phyloP scores from a whole-genome alignment of 2,329 filamentous ascomycete genomes.

The Aspergillus aculeatus region DNA sequence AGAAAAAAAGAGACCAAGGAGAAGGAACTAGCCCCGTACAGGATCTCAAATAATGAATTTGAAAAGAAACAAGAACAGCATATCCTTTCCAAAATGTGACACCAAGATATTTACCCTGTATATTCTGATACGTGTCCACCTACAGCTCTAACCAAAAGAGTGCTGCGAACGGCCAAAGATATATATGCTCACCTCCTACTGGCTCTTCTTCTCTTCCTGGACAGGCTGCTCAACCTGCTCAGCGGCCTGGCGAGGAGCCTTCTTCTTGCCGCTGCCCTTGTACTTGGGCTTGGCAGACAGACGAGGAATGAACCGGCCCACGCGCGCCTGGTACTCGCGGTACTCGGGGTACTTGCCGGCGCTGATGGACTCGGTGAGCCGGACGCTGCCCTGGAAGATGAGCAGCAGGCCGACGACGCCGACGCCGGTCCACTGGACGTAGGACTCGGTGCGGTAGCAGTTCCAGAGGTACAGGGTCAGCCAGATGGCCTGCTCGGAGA shows the following conservation, averaged over 20 bases:
- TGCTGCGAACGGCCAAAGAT: not conserved
- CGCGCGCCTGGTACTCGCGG: constrained; percentile 73
- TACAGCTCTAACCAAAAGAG: not conserved
- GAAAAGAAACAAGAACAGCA: not conserved
- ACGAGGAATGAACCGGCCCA: constrained; percentile 77
- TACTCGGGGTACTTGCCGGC: constrained; percentile 86
- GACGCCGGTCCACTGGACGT: constrained; percentile 74
- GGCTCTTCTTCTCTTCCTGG: constrained; percentile 22
- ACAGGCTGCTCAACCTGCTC: constrained; percentile 17
- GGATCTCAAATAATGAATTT: not conserved
- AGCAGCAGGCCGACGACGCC: constrained; percentile 70
- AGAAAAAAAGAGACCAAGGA: not conserved
- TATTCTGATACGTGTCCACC: not conserved
- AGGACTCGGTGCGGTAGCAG: constrained; percentile 67
- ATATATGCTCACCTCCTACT: not conserved
- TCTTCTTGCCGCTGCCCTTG: constrained; percentile 22
- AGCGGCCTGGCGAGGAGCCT: constrained; percentile 12
- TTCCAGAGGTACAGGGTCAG: constrained; percentile 84
- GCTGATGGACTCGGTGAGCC: constrained; percentile 80
- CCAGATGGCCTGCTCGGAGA: constrained; percentile 90
- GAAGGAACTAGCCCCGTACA: not conserved
- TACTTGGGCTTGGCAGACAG: constrained; percentile 36
- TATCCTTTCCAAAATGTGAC: constrained; percentile 1
- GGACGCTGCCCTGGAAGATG: constrained; percentile 87
- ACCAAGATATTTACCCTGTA: constrained; percentile 10